phyloP scores from a whole-genome alignment of 2,329 filamentous ascomycete species.

The Pezicula radicicola region DNA sequence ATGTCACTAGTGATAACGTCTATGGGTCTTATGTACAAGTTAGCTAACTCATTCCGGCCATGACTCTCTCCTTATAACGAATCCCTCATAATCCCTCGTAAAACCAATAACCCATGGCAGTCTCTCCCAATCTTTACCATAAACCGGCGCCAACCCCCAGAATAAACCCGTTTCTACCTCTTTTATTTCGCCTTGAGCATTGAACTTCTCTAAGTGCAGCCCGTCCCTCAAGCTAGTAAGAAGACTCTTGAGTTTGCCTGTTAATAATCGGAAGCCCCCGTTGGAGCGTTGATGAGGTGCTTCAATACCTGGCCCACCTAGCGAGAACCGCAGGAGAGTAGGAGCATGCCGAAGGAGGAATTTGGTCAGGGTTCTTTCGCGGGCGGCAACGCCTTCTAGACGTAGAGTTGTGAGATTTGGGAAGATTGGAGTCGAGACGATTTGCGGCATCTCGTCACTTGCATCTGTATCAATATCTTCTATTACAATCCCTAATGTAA shows the following conservation, averaged over 20 bases:
- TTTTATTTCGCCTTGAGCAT: constrained; percentile 39
- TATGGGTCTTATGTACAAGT: no score
- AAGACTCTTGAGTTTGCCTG: constrained; percentile 41
- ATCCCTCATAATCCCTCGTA: background rate
- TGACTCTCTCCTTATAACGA: background rate
- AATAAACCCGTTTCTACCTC: background rate
- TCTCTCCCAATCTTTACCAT: background rate
- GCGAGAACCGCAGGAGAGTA: constrained; percentile 37
- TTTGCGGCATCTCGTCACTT: no score
- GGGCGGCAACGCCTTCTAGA: constrained; percentile 40
- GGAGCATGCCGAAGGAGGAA: constrained; percentile 39
- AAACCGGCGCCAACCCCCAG: background rate
- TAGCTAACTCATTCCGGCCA: background rate
- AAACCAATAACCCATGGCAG: background rate
- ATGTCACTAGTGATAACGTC: no score
- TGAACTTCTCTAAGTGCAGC: constrained; percentile 37
- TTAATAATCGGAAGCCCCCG: constrained; percentile 42
- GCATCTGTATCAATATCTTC: background rate
- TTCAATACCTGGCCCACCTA: constrained; percentile 42
- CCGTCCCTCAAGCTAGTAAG: constrained; percentile 38
- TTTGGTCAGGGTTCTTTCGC: constrained; percentile 39
- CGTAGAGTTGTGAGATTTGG: constrained; percentile 36
- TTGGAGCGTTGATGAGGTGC: constrained; percentile 35
- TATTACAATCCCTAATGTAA: constrained; percentile 16
- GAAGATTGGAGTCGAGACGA: constrained; percentile 26